Evolutionary conservation across 306 rosid genomes (phyloP).

Genomic region (Rosa chinensis): DNA sequence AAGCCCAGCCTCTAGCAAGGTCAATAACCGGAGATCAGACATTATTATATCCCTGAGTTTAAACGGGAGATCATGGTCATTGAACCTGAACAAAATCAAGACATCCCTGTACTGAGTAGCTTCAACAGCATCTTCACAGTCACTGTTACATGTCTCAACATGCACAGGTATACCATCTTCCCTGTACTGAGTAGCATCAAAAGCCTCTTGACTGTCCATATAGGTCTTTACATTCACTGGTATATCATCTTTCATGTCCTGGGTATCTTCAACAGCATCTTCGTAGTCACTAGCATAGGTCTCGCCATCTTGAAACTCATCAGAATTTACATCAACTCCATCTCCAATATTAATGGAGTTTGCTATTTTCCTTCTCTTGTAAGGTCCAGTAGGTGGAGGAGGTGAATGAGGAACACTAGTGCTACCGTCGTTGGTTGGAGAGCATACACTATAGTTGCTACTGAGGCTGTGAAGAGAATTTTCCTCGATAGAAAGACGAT

Average conservation of each 20-base stretch:
- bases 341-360: constrained; percentile 31
- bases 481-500: constrained; percentile 34
- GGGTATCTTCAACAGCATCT: constrained; percentile 50
- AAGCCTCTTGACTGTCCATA: constrained; percentile 38
- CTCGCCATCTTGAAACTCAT: constrained; percentile 24
- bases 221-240: neutral
- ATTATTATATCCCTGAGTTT: constrained; percentile 63
- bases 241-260: constrained; percentile 44
- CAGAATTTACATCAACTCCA: constrained; percentile 40
- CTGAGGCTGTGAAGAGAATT: constrained; percentile 32
- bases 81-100: constrained; percentile 67
- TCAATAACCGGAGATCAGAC: constrained; percentile 83
- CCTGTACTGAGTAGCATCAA: constrained; percentile 57
- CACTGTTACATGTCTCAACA: constrained; percentile 3
- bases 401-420: constrained; percentile 51
- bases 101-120: constrained; percentile 70
- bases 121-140: constrained; percentile 53
- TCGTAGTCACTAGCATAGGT: constrained; percentile 30
- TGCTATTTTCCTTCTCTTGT: constrained; percentile 72
- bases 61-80: constrained; percentile 84
- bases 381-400: constrained; percentile 70
- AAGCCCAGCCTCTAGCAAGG: constrained; percentile 94
- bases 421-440: constrained; percentile 33
- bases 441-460: constrained; percentile 28
- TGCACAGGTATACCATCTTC: constrained; percentile 30